Conservation (phyloP, 805 yeast genomes). For the Yarrowia alimentaria region DNA sequence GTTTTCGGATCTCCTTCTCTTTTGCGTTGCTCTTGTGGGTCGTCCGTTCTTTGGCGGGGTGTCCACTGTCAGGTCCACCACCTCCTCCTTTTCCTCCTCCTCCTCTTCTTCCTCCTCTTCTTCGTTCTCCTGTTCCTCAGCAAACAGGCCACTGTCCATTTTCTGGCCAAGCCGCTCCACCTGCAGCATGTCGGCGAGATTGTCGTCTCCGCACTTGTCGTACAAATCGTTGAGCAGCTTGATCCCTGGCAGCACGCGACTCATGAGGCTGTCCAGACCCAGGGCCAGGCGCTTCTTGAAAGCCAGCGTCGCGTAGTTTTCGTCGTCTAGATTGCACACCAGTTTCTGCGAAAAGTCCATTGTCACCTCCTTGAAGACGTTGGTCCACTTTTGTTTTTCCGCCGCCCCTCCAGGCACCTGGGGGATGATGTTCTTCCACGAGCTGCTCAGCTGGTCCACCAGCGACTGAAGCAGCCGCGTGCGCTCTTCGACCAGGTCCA, state of each 20-base stretch:
- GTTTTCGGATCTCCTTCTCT: too few species aligned
- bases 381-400: not conserved
- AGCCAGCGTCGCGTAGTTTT: constrained; percentile 10
- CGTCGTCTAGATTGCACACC: constrained; percentile 4
- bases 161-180: too few species aligned
- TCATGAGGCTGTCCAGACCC: not conserved
- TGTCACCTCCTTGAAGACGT: not conserved
- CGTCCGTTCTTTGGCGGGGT: too few species aligned
- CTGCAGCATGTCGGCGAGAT: too few species aligned
- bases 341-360: constrained; percentile 6
- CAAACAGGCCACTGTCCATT: too few species aligned
- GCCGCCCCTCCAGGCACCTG: not conserved
- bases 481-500: not conserved
- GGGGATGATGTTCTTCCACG: not conserved
- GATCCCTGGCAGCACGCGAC: not conserved
- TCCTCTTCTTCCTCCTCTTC: too few species aligned
- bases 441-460: not conserved
- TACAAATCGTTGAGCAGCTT: not conserved
- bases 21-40: too few species aligned
- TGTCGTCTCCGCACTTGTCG: not conserved
- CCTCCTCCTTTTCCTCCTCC: too few species aligned
- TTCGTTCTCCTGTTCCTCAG: too few species aligned
- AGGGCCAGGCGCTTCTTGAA: constrained; percentile 1
- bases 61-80: too few species aligned
- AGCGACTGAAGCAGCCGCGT: not conserved